Base-by-base conservation (phyloP, 1,284 basidiomycete species). In the Microbotryum intermedium region DNA sequence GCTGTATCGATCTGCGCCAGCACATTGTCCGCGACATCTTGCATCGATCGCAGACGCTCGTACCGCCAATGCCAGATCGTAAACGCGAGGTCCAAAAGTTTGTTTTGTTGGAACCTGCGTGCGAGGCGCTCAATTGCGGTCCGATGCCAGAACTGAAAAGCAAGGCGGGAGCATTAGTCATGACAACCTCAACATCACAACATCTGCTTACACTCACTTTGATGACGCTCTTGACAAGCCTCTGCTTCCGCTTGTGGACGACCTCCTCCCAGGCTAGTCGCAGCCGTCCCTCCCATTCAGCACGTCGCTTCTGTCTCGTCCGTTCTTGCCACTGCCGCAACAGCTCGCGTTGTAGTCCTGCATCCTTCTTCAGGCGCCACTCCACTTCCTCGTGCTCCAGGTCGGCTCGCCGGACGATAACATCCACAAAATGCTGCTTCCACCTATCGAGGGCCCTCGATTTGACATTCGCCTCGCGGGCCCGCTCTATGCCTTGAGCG, bases 251-350 rank as follows among this genome's bases (percentile, higher is more conserved):
- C 3, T 26, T 2, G 9, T 18, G 4, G 1, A 42, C 28, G 1
- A 57, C 52, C 18, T 26, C 13, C 43, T 58, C 60, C 47, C 57
- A 53, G 46, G 59, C 62, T 4, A 9, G 16, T 7, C 30, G 53
- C 47, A 64, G 29, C 23, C 42, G 45, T 11, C 8, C 20, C 29
- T 59, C 61, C 51, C 48, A 30, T 30, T 29, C 43, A 30, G 42
- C 29, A 23, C 57, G n/a, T 44, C 34, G 45, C 11, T 21, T 47
- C 5, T 18, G 5, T 20, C 30, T 39, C 29, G 4, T 8, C 39
- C n/a, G 39, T 23, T 46, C 44, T 9, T 46, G 18, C 46, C n/a
- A 45, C 50, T n/a, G 29, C 9, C 42, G 10, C 6, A 5, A 16
- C 29, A 9, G 2, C 16, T 21, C 26, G 26, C 57, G 26, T 42